phyloP scores from a whole-genome alignment of 2,329 filamentous ascomycete genomes.

The Botryotinia convoluta region DNA sequence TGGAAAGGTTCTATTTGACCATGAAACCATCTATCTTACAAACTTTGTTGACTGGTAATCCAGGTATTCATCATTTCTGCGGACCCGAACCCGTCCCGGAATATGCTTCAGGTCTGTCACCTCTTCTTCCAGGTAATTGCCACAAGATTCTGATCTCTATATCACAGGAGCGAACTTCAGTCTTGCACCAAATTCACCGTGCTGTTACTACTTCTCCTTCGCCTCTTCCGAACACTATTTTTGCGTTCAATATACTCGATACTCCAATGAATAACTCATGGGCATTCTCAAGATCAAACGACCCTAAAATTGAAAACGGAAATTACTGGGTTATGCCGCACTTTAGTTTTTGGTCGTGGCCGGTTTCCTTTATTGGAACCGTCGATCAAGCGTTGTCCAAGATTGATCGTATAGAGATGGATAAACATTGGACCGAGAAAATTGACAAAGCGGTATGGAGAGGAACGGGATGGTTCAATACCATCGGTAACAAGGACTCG shows the following conservation, averaged over 20 bases:
- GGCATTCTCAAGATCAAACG: slow-evolving; percentile 48
- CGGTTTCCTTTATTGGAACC: slow-evolving; percentile 49
- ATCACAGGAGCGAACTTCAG: slow-evolving; percentile 47
- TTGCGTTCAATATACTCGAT: slow-evolving; percentile 53
- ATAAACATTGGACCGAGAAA: slow-evolving; percentile 38
- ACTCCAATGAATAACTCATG: slow-evolving; percentile 45
- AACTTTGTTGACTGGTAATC: slow-evolving; percentile 4
- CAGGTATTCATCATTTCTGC: slow-evolving; percentile 47
- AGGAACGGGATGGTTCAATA: slow-evolving; percentile 50
- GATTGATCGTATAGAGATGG: slow-evolving; percentile 42
- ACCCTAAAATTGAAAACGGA: slow-evolving; percentile 37
- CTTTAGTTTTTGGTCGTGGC: slow-evolving; percentile 56
- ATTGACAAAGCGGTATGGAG: slow-evolving; percentile 49
- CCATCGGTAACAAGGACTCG: slow-evolving; percentile 31
- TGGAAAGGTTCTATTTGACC: slow-evolving; percentile 39
- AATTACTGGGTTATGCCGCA: slow-evolving; percentile 53
- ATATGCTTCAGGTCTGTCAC: slow-evolving; percentile 43
- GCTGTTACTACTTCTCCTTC: slow-evolving; percentile 49
- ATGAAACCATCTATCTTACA: background rate
- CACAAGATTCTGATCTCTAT: slow-evolving; percentile 24
- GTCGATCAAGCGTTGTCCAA: slow-evolving; percentile 42
- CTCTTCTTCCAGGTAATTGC: background rate
- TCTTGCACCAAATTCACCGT: slow-evolving; percentile 53
- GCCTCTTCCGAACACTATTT: slow-evolving; percentile 49
- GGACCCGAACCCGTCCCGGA: slow-evolving; percentile 42